Conservation (phyloP, 768 basidiomycete species). For the Pleurotus pulmonarius region DNA sequence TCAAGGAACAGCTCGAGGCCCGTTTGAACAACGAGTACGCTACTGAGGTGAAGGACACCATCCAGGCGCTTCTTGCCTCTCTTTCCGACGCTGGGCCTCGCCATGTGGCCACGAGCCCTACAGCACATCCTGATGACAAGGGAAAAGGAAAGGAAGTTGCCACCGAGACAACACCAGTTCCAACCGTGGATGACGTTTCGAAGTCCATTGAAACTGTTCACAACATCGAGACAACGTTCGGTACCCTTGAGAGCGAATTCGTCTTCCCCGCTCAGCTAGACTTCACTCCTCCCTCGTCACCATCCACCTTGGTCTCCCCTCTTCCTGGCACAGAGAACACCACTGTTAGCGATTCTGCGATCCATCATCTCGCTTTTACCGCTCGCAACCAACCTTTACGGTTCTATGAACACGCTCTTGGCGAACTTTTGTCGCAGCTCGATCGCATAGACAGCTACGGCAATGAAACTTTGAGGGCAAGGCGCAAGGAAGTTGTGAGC, state of each 20-base stretch:
- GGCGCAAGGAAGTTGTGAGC: constrained; percentile 51
- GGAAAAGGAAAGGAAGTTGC: constrained; percentile 29
- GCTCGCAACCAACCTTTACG: constrained; percentile 56
- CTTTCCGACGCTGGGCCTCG: constrained; percentile 18
- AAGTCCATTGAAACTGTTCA: constrained; percentile 35
- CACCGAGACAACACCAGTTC: constrained; percentile 10
- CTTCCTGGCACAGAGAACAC: constrained; percentile 11
- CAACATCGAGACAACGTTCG: constrained; percentile 39
- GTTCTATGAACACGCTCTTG: constrained; percentile 59
- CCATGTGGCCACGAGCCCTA: neutral
- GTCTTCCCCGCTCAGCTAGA: constrained; percentile 36
- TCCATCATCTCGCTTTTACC: constrained; percentile 51
- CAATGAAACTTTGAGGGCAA: constrained; percentile 44
- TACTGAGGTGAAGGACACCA: constrained; percentile 34
- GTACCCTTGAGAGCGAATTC: constrained; percentile 32
- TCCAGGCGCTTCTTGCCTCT: constrained; percentile 35
- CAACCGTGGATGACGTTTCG: constrained; percentile 24
- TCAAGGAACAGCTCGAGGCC: constrained; percentile 28
- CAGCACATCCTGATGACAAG: neutral
- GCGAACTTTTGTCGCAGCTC: constrained; percentile 48
- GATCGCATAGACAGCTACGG: constrained; percentile 64
- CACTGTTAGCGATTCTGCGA: constrained; percentile 12
- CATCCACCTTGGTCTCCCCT: neutral
- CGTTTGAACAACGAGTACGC: constrained; percentile 26
- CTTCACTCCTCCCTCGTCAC: constrained; percentile 31